Evolutionary conservation across 2,329 filamentous ascomycete genomes (phyloP).

Genomic region (Penicillium hordei): DNA sequence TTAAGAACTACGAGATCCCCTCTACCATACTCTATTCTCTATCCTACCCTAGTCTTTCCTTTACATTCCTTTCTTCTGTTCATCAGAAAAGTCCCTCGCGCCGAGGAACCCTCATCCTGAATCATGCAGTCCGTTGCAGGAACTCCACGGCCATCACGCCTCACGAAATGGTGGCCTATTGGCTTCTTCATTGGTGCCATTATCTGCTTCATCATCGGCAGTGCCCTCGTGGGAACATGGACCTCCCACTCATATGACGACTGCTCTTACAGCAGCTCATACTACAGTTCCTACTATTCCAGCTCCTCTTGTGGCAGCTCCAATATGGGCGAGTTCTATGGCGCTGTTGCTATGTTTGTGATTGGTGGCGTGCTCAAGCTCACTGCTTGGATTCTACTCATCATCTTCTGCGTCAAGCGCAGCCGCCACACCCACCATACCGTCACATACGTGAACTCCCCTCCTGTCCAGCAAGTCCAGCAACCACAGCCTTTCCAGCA

Average conservation of each 20-base stretch:
- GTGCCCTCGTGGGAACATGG: constrained; percentile 18
- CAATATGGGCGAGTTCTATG: constrained; percentile 16
- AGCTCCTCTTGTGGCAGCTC: constrained; percentile 7
- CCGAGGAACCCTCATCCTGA: neutral
- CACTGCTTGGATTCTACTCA: constrained; percentile 20
- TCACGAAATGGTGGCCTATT: constrained; percentile 20
- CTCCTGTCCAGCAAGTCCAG: constrained; percentile 5
- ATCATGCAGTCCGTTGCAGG: neutral
- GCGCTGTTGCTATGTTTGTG: constrained; percentile 12
- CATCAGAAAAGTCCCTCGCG: no score
- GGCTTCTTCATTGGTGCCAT: constrained; percentile 20
- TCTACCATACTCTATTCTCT: neutral
- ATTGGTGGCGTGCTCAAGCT: constrained; percentile 20
- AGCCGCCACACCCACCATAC: constrained; percentile 6
- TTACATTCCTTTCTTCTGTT: neutral
- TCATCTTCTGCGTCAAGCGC: constrained; percentile 22
- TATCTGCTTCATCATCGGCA: constrained; percentile 20
- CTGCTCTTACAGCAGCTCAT: constrained; percentile 8
- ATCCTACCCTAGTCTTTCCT: neutral
- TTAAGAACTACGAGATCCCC: neutral
- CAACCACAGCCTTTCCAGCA: neutral
- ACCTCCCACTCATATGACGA: constrained; percentile 5
- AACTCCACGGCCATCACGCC: neutral
- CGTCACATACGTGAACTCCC: constrained; percentile 10
- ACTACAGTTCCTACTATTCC: constrained; percentile 10